A percentile compares a stretch with the other conserved stretches of the same genome.
Conservation (phyloP, 352 stramenopile genomes). For the Pythium myriotylum region DNA sequence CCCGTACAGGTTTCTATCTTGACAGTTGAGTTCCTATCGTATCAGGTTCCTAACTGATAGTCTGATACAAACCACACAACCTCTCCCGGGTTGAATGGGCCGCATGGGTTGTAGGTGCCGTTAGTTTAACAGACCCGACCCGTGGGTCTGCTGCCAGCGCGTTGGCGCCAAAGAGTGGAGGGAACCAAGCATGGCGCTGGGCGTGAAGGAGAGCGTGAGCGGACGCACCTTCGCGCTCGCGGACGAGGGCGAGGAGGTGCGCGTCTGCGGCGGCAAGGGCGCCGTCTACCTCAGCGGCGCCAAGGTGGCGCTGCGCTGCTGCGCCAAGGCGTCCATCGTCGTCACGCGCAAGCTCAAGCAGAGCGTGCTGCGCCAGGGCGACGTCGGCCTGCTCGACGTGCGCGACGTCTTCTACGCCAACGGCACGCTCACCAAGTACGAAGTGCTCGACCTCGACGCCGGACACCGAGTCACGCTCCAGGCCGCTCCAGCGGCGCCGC, state of each 20-base stretch:
- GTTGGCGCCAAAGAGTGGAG: slow-evolving; percentile 1
- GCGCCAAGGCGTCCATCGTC: slow-evolving; percentile 75
- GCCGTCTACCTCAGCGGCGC: slow-evolving; percentile 66
- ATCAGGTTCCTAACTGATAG: no score
- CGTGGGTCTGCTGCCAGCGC: no score
- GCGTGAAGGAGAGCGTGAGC: slow-evolving; percentile 79
- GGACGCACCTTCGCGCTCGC: slow-evolving; percentile 49
- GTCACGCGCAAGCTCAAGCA: slow-evolving; percentile 73
- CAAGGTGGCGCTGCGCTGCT: slow-evolving; percentile 76
- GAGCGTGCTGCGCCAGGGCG: slow-evolving; percentile 72
- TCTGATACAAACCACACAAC: not conserved
- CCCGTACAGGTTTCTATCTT: no score
- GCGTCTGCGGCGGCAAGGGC: slow-evolving; percentile 70
- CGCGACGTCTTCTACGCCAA: slow-evolving; percentile 83
- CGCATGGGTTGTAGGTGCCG: no score
- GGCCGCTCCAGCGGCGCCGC: slow-evolving; percentile 35
- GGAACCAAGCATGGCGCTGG: slow-evolving; percentile 33
- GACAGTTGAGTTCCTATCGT: no score
- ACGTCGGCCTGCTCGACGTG: slow-evolving; percentile 64
- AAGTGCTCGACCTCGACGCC: slow-evolving; percentile 61
- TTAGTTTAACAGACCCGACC: no score
- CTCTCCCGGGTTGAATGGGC: no score
- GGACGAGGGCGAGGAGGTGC: slow-evolving; percentile 51
- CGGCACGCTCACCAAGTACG: slow-evolving; percentile 84
- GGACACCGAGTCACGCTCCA: slow-evolving; percentile 29